Base-by-base conservation (phyloP, 1,284 basidiomycete species). In the Phellopilus nigrolimitatus region DNA sequence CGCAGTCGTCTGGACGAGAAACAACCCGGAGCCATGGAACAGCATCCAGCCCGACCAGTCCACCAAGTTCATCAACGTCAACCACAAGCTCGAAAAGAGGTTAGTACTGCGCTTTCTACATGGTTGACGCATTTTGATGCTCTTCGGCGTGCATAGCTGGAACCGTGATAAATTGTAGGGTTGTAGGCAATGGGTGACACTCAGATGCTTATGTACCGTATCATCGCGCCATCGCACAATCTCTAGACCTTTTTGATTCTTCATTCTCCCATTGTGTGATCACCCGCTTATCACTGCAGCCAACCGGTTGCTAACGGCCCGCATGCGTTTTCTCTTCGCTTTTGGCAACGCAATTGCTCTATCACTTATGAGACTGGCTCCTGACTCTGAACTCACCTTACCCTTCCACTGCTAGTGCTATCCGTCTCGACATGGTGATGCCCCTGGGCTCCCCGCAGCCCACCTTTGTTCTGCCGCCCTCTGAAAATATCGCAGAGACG, bases 11-110 rank as follows among this genome's bases (percentile, higher is more conserved):
- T 91, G 88, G 88, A 82, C 84, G 40, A 87, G 81, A 71, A 71
- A 60, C 63, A 91, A 91, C 73, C 86, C 87, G 9, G 81, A 82
- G 9, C 88, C 88, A 15, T 91, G 86, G 85, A 85, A 87, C 65
- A 73, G 77, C 55, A 75, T 91, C 64, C 76, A 86, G 64, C 81
- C 77, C 34, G 74, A 83, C 59, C 79, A 89, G 67, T 76, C 76
- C 57, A 85, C 78, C 52, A 91, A 91, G 70, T 42, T 91, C 51
- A 62, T 82, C 62, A 67, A 77, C 48, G 76, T 87, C 33, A 82
- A 84, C 70, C 79, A 84, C 62, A 82, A 79, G 59, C 88, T 90
- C 57, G 75, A 82, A 12, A 84, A 82, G 71, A 79, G 72, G 87
- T 88, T 47, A 54, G 67, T 65, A 39, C 42, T 24, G 24, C 25